Percentiles rank a stretch among this genome's conserved stretches.
phyloP scores from a whole-genome alignment of 2,329 filamentous ascomycete species.

The Claviceps sp. region DNA sequence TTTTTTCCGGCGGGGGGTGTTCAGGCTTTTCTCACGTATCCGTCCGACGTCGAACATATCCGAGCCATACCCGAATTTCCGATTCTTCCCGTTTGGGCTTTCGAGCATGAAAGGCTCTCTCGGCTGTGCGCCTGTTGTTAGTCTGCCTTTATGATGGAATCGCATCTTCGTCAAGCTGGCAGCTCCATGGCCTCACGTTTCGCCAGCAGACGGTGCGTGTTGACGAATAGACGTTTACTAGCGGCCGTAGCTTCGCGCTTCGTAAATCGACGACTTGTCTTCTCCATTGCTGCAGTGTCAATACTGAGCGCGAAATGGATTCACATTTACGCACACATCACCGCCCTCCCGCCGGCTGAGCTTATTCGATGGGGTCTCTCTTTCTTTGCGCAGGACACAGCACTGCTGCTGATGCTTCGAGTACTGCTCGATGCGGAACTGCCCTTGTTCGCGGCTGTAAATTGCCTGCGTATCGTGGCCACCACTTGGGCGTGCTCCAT shows the following conservation, averaged over 20 bases:
- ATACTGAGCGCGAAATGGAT: slow-evolving; percentile 18
- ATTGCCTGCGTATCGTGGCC: slow-evolving; percentile 9
- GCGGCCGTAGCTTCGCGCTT: slow-evolving; percentile 11
- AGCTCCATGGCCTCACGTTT: slow-evolving; percentile 2
- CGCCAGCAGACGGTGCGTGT: slow-evolving; percentile 1
- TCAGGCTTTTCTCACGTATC: no score
- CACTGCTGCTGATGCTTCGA: slow-evolving; percentile 18
- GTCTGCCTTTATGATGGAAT: slow-evolving; percentile 1
- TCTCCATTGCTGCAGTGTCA: slow-evolving; percentile 18
- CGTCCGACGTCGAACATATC: no score
- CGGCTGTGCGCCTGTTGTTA: neutral
- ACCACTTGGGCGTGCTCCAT: slow-evolving; percentile 11
- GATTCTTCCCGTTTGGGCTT: neutral
- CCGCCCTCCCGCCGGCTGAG: slow-evolving; percentile 16
- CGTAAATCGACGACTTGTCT: slow-evolving; percentile 19
- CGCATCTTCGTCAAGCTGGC: neutral
- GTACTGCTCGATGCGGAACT: slow-evolving; percentile 15
- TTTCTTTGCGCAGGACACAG: slow-evolving; percentile 22
- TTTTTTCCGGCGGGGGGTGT: no score
- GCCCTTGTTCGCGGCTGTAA: slow-evolving; percentile 9
- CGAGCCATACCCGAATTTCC: no score
- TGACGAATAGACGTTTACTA: slow-evolving; percentile 6
- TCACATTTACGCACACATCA: slow-evolving; percentile 20
- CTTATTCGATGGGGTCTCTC: slow-evolving; percentile 19
- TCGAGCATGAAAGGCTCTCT: slow-evolving; percentile 1